Evolutionary conservation across 2,329 filamentous ascomycete species (phyloP), one percentile per base, ranked within the genome.

Genomic region (Fusarium acutatum): DNA sequence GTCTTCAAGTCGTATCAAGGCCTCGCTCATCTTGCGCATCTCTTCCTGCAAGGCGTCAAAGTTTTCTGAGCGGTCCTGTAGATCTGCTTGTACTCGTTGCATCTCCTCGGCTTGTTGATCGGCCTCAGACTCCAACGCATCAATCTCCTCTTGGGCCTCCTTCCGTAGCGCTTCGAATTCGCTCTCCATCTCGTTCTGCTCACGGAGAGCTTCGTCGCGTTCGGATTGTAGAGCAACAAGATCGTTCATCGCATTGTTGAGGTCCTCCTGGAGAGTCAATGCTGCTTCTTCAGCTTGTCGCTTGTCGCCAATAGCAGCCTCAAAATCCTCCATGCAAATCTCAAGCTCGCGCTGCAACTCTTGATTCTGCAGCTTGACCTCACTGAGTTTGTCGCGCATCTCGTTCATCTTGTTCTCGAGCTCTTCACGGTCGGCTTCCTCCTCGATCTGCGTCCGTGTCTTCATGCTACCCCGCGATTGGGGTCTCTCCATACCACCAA

Each of bases 1-100:
- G 80, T 98, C 95, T 80, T 98, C 96, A 0, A 99, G 88, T 49
- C 94, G 88, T 37, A 98, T 88, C 11, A 98, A 88, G 28, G 93
- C 93, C 76, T 97, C 94, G 77, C 93, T 97, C 82, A 98, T 92
- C 76, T 92, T 92, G 72, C 95, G 93, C 92, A 99, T 96, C 85
- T 98, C 96, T 67, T 93, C 91, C 79, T 98, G 96, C 60, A 99
- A 84, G n/a, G 94, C 93, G 73, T 92, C 91, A 81, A 98, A 96
- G 80, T 96, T 97, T 79, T 98, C 95, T 18, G 91, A 91, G 59
- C 92, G 90, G 72, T 94, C 92, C 69, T 90, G 89, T 20, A 97
- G 84, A 44, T 96, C 94, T 20, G 89, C 86, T 64, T 92, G 89
- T 32, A 96, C 83, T 20, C 90, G 89, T 73, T 92, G 88, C 46